These are phyloP conservation scores for Leccinum solheimii DNA, from an alignment of 1,284 basidiomycete genomes.

Conservation along the genomic window DNA sequence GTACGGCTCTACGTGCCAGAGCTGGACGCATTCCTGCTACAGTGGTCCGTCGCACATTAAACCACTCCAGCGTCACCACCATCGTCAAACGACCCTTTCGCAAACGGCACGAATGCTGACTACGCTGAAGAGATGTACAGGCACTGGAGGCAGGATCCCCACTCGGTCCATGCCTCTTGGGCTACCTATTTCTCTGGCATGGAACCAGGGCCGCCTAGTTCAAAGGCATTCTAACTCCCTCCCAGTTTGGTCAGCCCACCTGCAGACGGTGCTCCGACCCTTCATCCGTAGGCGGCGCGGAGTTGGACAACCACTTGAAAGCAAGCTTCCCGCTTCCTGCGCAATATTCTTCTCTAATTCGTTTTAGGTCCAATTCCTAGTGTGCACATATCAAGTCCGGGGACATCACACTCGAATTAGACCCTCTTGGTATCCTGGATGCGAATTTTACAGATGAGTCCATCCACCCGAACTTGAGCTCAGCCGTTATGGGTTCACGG, in stretches of 20 bases:
- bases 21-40: conserved; percentile 14
- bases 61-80: conserved; percentile 53
- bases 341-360: conserved; percentile 8
- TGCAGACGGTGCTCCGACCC: conserved; percentile 79
- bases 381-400: conserved; percentile 98
- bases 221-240: conserved; percentile 85
- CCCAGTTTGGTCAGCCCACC: conserved; percentile 70
- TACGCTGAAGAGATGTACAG: conserved; percentile 97
- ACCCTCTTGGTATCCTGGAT: conserved; percentile 92
- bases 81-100: conserved; percentile 78
- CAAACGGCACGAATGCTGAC: conserved; percentile 90
- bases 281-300: conserved; percentile 71
- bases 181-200: conserved; percentile 92
- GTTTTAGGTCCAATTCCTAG: conserved; percentile 86
- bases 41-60: conserved; percentile 37
- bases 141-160: conserved; percentile 88
- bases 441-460: conserved; percentile 74
- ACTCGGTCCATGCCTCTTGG: conserved; percentile 95
- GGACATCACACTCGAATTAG: conserved; percentile 93
- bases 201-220: conserved; percentile 83
- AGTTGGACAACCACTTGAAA: conserved; percentile 95
- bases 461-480: conserved; percentile 88
- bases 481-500: conserved; percentile 92
- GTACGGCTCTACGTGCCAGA: conserved; percentile 19
- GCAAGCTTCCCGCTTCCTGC: conserved; percentile 42